Evolutionary conservation across 805 yeast species (phyloP), one percentile per base, ranked within the genome.

Genomic region (Metschnikowia matae): DNA sequence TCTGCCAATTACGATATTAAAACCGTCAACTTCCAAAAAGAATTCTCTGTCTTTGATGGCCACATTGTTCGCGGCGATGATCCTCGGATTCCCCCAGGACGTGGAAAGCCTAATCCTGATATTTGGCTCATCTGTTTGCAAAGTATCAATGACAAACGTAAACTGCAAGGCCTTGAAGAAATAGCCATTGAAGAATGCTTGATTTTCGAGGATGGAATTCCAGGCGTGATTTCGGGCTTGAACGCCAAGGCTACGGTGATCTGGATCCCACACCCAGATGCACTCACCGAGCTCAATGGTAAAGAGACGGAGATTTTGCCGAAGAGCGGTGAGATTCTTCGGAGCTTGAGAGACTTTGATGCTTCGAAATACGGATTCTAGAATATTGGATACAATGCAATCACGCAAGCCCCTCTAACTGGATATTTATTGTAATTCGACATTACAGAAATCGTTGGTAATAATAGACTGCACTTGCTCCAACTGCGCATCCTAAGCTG

Each of bases 61-160:
- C 87, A 84, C 55, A 74, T 87, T 18, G 86, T 92, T 34, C 85
- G 92, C 1, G 98, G 98, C 5, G 99, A 94, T 70, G 94, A 94
- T 62, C 72, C 81, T 34, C 78, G 96, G 40, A 82, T 94, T 50
- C 87, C 92, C 1, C 74, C 72, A 14, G 98, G 97, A 3, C 78
- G 84, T 54, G 98, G 99, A 5, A 94, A 94, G 65, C 99, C 99
- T 13, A 74, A 75, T 52, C 99, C 99, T 2, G 95, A 91, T 64
- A 90, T 94, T 55, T 94, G 96, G 95, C 80, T 81, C 55, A 76
- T 83, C 3, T 96, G 97, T 40, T 76, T 94, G 53, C 80, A 74
- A 17, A 77, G 84, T 13, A 59, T 94, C 48, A 94, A 94, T 64
- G 60, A 62, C 20, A 79, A 80, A 40, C 75, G 83, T 46, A 59